phyloP scores from a whole-genome alignment of 2,329 filamentous ascomycete species.

The Pseudocercospora eumusae region DNA sequence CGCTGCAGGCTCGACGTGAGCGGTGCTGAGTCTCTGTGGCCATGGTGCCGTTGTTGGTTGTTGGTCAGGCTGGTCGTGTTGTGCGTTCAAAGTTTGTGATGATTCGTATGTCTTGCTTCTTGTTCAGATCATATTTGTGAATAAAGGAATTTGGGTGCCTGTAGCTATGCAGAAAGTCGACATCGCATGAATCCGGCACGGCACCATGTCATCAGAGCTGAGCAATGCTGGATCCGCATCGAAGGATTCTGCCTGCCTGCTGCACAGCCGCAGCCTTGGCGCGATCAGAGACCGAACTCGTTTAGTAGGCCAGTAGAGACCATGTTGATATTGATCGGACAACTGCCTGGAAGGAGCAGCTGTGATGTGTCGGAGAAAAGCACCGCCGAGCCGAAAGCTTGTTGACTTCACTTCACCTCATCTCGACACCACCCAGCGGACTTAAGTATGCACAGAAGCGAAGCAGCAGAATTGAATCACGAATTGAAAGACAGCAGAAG shows the following conservation, averaged over 20 bases:
- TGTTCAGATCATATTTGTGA: neutral
- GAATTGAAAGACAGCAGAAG: neutral
- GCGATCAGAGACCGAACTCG: neutral
- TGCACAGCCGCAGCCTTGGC: neutral
- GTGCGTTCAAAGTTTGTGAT: neutral
- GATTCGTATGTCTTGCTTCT: neutral
- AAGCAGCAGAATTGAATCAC: neutral
- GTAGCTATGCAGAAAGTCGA: neutral
- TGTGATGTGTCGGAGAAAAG: neutral
- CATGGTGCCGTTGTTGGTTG: neutral
- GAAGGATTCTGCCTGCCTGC: neutral
- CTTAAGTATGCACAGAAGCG: too few relatives aligned
- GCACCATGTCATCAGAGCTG: neutral
- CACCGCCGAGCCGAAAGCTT: neutral
- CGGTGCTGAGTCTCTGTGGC: neutral
- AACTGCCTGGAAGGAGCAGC: too few relatives aligned
- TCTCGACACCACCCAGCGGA: too few relatives aligned
- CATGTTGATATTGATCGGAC: too few relatives aligned
- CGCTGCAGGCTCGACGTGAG: constrained; percentile 18
- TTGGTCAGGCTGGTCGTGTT: neutral
- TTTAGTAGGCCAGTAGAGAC: neutral
- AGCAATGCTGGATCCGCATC: neutral
- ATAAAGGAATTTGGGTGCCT: neutral
- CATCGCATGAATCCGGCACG: neutral
- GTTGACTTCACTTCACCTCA: neutral